Percentiles rank a stretch among this genome's conserved stretches.
Conservation (phyloP, 495 filamentous ascomycete species). For the Aspergillus bertholletiae region DNA sequence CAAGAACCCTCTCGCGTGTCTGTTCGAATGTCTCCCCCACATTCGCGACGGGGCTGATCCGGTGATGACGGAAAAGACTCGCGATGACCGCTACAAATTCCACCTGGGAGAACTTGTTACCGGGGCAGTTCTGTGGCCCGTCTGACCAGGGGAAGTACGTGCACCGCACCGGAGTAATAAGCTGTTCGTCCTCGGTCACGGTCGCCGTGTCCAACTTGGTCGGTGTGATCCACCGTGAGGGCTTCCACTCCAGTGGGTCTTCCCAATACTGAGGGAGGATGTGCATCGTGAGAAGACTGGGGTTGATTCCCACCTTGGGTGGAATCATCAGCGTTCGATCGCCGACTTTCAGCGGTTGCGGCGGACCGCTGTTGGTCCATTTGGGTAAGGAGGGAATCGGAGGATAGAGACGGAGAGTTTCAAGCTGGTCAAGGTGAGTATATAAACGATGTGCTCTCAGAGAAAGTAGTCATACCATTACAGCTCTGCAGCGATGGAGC, state of each 20-base stretch:
- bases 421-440: neutral
- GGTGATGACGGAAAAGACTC: neutral
- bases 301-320: neutral
- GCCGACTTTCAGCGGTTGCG: neutral
- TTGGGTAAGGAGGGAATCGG: neutral
- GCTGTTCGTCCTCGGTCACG: neutral
- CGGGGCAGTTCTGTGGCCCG: slow-evolving; percentile 1
- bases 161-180: neutral
- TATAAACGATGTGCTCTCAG: too few relatives aligned
- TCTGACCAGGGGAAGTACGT: slow-evolving; percentile 5
- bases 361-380: neutral
- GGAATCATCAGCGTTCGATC: neutral
- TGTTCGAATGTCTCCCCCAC: neutral
- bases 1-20: neutral
- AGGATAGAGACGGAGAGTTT: slow-evolving; percentile 5
- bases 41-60: neutral
- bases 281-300: neutral
- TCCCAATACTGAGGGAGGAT: neutral
- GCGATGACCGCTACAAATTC: slow-evolving; percentile 4
- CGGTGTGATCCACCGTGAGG: neutral
- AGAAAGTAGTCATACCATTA: neutral
- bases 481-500: neutral
- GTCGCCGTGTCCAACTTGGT: too few relatives aligned
- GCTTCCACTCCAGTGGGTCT: neutral
- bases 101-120: slow-evolving; percentile 2